Base-by-base conservation (phyloP, 169 alveolate genomes). In the Plasmodium reichenowi region DNA sequence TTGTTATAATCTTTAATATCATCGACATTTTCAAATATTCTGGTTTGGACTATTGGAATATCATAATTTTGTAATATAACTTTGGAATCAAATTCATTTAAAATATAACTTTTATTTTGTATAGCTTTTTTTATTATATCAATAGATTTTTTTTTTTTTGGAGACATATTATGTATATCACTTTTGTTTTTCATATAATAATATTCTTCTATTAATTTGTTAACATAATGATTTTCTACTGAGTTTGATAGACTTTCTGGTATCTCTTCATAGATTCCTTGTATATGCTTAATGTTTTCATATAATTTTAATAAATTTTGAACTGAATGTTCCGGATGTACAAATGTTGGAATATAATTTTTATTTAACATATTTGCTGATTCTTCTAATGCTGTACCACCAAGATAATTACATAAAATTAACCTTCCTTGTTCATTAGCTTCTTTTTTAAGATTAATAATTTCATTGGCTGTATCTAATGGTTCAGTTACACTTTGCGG, bases 401-500 rank as follows among this genome's bases (percentile, higher is more conserved):
- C 97, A 73, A 95, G 88, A 90, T 94, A 94, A 29, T 78, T 78
- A 45, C 93, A 72, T 2, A 88, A 58, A 13, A 75, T 20, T n/a
- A 71, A 20, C 24, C 15, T 59, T 2, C 64, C 70, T 20, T 70
- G 17, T 8, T 52, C 15, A 1, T 52, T n/a, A 17, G 22, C n/a
- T 0, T 59, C 50, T 7, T 75, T 67, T 60, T 85, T 85, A 32
- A 85, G 68, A 9, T 20, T 78, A 7, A 72, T 64, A 15, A 88
- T 72, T 63, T 75, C 88, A 48, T 88, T 59, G 4, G 93, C 93
- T 1, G 93, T 88, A 13, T 75, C 71, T 20, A 75, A 5, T 0
- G 93, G 88, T 24, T 72, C 88, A 0, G 93, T 88, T 26, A 88
- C 93, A 60, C 89, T 74, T 88, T 95, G 97, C 0, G 97, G 97